Evolutionary conservation across 2,329 filamentous ascomycete species (phyloP), one percentile per base, ranked within the genome.

Genomic region (Aspergillus quadricinctus): DNA sequence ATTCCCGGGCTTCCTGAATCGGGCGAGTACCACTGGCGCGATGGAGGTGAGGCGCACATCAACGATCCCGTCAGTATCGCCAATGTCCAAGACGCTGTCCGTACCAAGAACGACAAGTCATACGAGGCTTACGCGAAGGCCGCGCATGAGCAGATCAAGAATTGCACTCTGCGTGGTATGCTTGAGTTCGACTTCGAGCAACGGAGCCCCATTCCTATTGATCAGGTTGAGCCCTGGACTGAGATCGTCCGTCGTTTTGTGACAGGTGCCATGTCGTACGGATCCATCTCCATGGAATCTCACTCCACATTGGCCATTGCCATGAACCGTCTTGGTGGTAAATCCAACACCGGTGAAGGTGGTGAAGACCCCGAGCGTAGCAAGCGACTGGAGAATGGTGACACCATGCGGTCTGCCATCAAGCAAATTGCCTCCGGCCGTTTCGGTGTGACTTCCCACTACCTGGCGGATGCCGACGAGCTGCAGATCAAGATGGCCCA

Each of bases 401-500:
- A 97, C 69, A 96, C 92, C 2, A 97, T 97, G 91, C 87, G 93
- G 58, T 97, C 92, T 64, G 90, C 93, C 52, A 97, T 97, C 77
- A 97, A 97, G 80, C 93, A 97, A 79, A 90, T 97, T 68, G 93
- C 93, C 48, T 96, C 92, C 48, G 93, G 93, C 61, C 89, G 93
- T 69, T 97, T 97, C 69, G 93, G 93, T 81, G 93, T 97, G 60
- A 97, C 93, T 1, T 94, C 90, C 57, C 90, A 91, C 72, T 97
- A 97, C 72, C 85, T 97, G 17, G 91, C 92, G 50, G 93, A 97
- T 74, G 90, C 93, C 19, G 93, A 97, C 69, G 92, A 97, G 78
- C 81, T 97, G 48, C 93, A 97, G 76, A 97, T 97, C 79, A 97
- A 97, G 84, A 97, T 97, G 93, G 93, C 93, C 9, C 93, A 97